Evolutionary conservation across 2,329 filamentous ascomycete species (phyloP).

Genomic region (Neocatenulostroma microsporum): DNA sequence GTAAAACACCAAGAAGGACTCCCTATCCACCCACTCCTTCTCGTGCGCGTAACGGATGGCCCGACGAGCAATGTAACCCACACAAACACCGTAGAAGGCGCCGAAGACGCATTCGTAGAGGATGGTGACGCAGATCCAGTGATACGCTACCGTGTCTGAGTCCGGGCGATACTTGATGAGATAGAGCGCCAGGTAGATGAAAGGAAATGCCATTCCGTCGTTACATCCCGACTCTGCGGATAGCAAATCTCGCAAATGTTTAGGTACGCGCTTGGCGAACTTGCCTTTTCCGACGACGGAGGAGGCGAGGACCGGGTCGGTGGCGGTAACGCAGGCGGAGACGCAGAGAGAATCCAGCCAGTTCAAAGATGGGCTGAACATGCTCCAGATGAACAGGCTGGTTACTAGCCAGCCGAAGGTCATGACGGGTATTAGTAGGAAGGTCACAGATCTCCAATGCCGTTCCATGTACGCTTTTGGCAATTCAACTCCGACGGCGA

Average conservation of each 20-base stretch:
- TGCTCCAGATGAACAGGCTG: slow-evolving; percentile 90
- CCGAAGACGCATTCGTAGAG: slow-evolving; percentile 96
- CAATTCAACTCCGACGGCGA: slow-evolving; percentile 83
- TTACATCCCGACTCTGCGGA: slow-evolving; percentile 98
- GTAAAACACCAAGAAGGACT: slow-evolving; percentile 98
- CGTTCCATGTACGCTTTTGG: slow-evolving; percentile 95
- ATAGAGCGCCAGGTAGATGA: slow-evolving; percentile 87
- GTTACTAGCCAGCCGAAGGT: slow-evolving; percentile 91
- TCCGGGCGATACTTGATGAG: slow-evolving; percentile 72
- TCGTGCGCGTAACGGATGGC: slow-evolving; percentile 83
- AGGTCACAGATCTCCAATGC: slow-evolving; percentile 87
- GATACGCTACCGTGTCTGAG: slow-evolving; percentile 61
- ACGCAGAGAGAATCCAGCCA: slow-evolving; percentile 87
- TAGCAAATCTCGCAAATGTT: slow-evolving; percentile 89
- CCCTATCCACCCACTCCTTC: slow-evolving; percentile 79
- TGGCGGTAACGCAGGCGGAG: slow-evolving; percentile 92
- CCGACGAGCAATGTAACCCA: slow-evolving; percentile 86
- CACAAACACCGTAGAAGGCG: slow-evolving; percentile 73
- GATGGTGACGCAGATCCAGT: slow-evolving; percentile 85
- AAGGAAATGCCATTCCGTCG: slow-evolving; percentile 99
- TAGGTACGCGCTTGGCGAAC: slow-evolving; percentile 93
- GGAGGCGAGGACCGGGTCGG: slow-evolving; percentile 91
- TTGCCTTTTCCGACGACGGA: slow-evolving; percentile 99
- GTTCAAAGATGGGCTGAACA: slow-evolving; percentile 62
- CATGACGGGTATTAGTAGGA: slow-evolving; percentile 92